A percentile compares a stretch with the other conserved stretches of the same genome.
These are phyloP conservation scores for Drechslerella dactyloides DNA, from an alignment of 2,329 filamentous ascomycete species.

Conservation along the genomic window DNA sequence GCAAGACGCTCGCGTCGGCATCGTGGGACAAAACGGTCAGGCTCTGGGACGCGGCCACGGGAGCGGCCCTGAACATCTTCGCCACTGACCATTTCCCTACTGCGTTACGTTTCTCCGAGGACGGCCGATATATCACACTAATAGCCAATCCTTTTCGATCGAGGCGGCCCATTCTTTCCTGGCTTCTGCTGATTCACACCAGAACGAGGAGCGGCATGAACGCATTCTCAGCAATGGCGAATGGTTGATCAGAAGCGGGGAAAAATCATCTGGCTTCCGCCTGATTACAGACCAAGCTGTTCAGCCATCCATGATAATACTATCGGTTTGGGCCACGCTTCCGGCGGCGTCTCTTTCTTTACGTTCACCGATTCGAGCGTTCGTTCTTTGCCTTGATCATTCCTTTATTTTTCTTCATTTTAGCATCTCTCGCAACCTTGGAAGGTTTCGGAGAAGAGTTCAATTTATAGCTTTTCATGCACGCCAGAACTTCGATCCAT, in stretches of 20 bases:
- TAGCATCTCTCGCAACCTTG: no score
- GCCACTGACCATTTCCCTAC: conserved; percentile 63
- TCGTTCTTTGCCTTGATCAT: no score
- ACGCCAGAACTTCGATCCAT: no score
- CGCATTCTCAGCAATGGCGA: neutral
- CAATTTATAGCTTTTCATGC: no score
- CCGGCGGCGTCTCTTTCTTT: neutral
- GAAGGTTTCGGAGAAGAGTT: no score
- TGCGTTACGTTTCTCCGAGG: neutral
- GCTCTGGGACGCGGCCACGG: conserved; percentile 14
- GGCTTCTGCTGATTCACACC: no score
- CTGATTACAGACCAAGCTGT: neutral
- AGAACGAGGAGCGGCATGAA: neutral
- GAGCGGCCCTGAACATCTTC: no score
- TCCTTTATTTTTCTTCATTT: no score
- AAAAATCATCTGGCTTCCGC: neutral
- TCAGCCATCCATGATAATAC: neutral
- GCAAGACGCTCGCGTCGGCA: neutral
- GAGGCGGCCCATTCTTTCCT: no score
- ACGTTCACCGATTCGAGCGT: neutral
- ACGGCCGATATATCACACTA: neutral
- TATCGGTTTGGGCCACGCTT: neutral
- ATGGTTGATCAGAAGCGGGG: neutral
- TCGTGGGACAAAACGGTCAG: neutral
- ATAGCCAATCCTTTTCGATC: neutral